A percentile compares a stretch with the other conserved stretches of the same genome.
Evolutionary conservation across 441 rosid genomes (phyloP).

Genomic region (Monsonia emarginata): DNA sequence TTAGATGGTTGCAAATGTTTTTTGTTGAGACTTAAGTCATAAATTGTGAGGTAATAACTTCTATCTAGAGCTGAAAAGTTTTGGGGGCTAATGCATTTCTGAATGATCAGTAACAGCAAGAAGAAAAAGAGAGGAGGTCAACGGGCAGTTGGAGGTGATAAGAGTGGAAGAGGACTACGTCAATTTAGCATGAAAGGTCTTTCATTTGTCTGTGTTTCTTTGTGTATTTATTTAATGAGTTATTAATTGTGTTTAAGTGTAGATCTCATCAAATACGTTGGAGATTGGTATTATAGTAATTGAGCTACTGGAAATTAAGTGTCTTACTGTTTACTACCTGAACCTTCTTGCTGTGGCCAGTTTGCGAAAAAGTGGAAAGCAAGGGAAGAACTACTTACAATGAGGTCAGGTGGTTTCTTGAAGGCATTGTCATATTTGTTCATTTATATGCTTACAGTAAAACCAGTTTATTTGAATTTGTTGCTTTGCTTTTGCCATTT

Average conservation of each 20-base stretch:
- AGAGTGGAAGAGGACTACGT: slow-evolving; percentile 89
- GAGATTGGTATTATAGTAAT: background rate
- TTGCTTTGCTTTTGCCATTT: background rate
- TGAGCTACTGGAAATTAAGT: background rate
- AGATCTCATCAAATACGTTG: background rate
- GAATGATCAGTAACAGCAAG: slow-evolving; percentile 37
- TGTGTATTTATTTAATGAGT: background rate
- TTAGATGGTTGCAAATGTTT: background rate
- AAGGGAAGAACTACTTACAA: slow-evolving; percentile 97
- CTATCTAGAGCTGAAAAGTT: background rate
- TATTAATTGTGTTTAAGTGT: background rate
- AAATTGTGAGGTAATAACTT: background rate
- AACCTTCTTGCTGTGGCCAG: slow-evolving; percentile 32
- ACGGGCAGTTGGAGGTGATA: slow-evolving; percentile 72
- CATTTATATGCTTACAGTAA: background rate
- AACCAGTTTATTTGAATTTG: background rate
- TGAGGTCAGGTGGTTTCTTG: slow-evolving; percentile 60
- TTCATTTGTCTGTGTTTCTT: slow-evolving; percentile 6
- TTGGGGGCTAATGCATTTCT: background rate
- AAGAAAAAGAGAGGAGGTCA: slow-evolving; percentile 78
- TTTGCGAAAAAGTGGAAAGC: slow-evolving; percentile 97
- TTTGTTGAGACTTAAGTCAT: background rate
- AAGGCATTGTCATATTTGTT: slow-evolving; percentile 6
- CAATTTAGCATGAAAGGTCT: slow-evolving; percentile 97
- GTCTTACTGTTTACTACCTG: slow-evolving; percentile 14